Percentiles rank a stretch among this genome's conserved stretches.
Conservation (phyloP, 2,329 filamentous ascomycete species). For the Hymenoscyphus occultus region DNA sequence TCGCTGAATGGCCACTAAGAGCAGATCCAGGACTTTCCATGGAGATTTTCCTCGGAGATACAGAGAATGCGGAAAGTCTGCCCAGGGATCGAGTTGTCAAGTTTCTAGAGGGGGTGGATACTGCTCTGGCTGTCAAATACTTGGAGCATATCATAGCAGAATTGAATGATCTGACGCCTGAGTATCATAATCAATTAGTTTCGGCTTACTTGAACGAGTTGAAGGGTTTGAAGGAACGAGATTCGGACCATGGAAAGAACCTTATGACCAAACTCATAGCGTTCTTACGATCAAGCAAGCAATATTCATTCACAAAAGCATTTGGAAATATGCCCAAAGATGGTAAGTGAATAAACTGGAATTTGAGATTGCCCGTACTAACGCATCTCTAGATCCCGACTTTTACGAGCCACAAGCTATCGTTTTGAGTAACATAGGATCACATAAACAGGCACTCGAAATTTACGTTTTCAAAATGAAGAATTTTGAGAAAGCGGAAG, state of each 20-base stretch:
- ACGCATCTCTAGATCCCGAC: constrained; percentile 58
- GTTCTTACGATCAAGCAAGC: constrained; percentile 72
- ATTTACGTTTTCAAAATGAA: constrained; percentile 96
- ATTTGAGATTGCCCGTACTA: neutral
- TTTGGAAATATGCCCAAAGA: constrained; percentile 76
- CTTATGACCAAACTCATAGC: constrained; percentile 65
- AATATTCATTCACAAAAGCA: constrained; percentile 78
- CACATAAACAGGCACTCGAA: constrained; percentile 91
- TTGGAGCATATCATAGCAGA: constrained; percentile 89
- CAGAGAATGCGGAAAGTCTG: constrained; percentile 88
- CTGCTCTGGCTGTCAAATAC: constrained; percentile 72
- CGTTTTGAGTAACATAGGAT: constrained; percentile 89
- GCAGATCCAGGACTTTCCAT: constrained; percentile 73
- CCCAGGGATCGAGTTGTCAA: constrained; percentile 72
- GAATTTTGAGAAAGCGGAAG: constrained; percentile 86
- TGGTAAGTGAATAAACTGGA: constrained; percentile 48
- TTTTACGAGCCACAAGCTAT: constrained; percentile 91
- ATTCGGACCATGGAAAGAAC: constrained; percentile 50
- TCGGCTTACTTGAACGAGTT: constrained; percentile 61
- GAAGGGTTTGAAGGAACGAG: constrained; percentile 39
- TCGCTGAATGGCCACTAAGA: constrained; percentile 81
- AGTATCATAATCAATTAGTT: constrained; percentile 82
- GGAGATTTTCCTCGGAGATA: constrained; percentile 91
- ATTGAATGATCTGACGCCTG: constrained; percentile 76
- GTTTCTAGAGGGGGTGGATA: constrained; percentile 70